Conservation (phyloP, 129 eudicot genomes). For the sunflower (Helianthus annuus) region DNA sequence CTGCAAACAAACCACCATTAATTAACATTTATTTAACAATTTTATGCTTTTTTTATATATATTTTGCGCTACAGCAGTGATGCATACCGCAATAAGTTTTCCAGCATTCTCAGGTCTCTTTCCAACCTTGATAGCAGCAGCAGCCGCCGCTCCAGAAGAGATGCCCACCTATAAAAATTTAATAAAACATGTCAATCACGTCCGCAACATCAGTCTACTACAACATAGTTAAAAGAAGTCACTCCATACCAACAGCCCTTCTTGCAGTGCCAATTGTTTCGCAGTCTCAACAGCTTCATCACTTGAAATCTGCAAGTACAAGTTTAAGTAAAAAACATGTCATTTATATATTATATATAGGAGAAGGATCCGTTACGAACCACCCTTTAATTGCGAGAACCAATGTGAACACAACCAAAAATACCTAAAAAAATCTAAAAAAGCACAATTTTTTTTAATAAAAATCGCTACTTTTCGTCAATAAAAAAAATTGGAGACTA, state of each 20-base stretch:
- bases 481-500: no score
- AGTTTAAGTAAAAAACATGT: not conserved
- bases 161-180: constrained; percentile 72
- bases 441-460: no score
- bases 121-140: constrained; percentile 89
- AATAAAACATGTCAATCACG: constrained; percentile 7
- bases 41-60: not conserved
- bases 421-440: no score
- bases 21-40: not conserved
- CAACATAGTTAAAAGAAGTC: not conserved
- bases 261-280: constrained; percentile 90
- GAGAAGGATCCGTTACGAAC: no score
- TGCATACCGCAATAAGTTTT: constrained; percentile 89
- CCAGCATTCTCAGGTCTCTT: constrained; percentile 98
- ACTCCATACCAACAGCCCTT: constrained; percentile 84
- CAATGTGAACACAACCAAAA: no score
- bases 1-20: constrained; percentile 45
- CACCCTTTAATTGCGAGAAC: no score
- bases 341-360: not conserved
- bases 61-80: not conserved
- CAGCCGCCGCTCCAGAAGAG: constrained; percentile 99
- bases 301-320: constrained; percentile 69
- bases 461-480: no score
- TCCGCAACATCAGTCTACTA: not conserved
- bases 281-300: constrained; percentile 96